Conservation (phyloP, 345 rosid species). For the Theobroma cacao region DNA sequence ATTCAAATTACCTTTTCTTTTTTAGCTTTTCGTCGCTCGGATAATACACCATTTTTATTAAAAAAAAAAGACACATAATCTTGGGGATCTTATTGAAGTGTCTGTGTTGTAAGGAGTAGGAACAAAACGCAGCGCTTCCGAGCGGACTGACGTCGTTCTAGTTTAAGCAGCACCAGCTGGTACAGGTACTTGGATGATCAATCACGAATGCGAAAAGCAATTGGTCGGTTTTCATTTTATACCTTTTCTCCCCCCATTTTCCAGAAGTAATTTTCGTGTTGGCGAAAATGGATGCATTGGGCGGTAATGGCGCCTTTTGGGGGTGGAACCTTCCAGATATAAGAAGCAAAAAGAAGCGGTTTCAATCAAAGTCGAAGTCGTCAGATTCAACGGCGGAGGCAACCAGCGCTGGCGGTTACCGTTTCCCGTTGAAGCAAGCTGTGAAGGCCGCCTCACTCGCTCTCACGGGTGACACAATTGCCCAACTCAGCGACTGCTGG, state of each 20-base stretch:
- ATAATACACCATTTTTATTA: too few relatives aligned
- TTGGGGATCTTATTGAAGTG: too few relatives aligned
- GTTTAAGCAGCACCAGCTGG: too few relatives aligned
- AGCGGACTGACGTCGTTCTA: too few relatives aligned
- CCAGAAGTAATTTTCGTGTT: neutral
- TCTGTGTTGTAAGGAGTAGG: too few relatives aligned
- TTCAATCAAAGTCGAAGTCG: slow-evolving; percentile 41
- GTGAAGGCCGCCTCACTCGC: slow-evolving; percentile 71
- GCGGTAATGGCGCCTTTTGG: slow-evolving; percentile 54
- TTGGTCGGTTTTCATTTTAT: too few relatives aligned
- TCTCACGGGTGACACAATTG: slow-evolving; percentile 76
- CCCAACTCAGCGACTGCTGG: slow-evolving; percentile 59
- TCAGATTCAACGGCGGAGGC: slow-evolving; percentile 43
- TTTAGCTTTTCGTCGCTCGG: too few relatives aligned
- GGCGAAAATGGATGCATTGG: slow-evolving; percentile 54
- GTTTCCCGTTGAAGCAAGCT: slow-evolving; percentile 86
- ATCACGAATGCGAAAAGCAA: too few relatives aligned
- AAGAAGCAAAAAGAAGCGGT: slow-evolving; percentile 26
- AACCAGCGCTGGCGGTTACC: slow-evolving; percentile 37
- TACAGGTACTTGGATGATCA: too few relatives aligned
- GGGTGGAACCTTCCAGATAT: slow-evolving; percentile 39
- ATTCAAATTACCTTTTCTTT: too few relatives aligned
- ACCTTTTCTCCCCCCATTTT: neutral
- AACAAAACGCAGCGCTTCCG: too few relatives aligned
- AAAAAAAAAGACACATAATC: too few relatives aligned